Conservation (phyloP, 371 early-diverging fungal species). For the Syncephalastrum sp. region DNA sequence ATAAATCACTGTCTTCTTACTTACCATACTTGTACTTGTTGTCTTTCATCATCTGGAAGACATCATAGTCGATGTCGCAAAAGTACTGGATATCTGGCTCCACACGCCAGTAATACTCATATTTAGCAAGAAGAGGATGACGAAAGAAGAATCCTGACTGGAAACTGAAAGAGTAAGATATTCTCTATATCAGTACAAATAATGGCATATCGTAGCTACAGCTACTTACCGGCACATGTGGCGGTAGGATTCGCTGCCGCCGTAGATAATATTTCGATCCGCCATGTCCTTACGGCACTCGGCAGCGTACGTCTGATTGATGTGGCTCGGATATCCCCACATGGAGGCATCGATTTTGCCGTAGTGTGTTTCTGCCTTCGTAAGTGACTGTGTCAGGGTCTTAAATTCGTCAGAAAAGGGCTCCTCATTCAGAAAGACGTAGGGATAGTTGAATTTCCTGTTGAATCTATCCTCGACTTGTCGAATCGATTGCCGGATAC, state of each 20-base stretch:
- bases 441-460: conserved; percentile 80
- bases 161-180: conserved; percentile 45
- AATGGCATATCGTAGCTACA: no score
- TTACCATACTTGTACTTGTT: conserved; percentile 80
- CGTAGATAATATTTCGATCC: conserved; percentile 73
- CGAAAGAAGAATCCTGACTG: conserved; percentile 91
- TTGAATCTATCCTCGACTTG: conserved; percentile 88
- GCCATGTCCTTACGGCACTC: conserved; percentile 60
- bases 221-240: conserved; percentile 83
- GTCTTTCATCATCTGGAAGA: conserved; percentile 82
- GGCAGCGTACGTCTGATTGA: conserved; percentile 69
- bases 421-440: conserved; percentile 83
- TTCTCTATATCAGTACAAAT: background rate
- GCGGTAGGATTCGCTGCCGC: conserved; percentile 82
- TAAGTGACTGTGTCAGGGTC: conserved; percentile 37
- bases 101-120: conserved; percentile 96
- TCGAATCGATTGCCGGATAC: conserved; percentile 63
- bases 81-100: conserved; percentile 87
- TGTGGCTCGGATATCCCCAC: conserved; percentile 84
- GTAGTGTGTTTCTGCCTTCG: conserved; percentile 51
- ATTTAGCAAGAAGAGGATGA: conserved; percentile 75
- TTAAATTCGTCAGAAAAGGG: conserved; percentile 83
- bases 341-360: conserved; percentile 55
- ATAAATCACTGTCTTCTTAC: conserved; percentile 7
- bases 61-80: conserved; percentile 91